Evolutionary conservation across 1,284 basidiomycete genomes (phyloP).

Genomic region (Inonotus hispidus): DNA sequence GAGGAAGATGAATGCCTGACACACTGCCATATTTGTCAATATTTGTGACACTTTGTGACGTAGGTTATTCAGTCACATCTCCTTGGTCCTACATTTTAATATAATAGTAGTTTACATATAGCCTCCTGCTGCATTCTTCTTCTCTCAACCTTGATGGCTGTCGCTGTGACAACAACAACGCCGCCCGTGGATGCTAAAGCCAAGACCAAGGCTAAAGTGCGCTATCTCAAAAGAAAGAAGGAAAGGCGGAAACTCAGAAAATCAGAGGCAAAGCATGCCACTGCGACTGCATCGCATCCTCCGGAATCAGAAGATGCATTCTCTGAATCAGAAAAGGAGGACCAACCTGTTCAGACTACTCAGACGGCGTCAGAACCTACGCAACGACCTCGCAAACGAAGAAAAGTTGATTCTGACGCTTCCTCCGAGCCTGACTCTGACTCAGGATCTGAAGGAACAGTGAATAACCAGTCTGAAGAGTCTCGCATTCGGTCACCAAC

Average conservation of each 20-base stretch:
- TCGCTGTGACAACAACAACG: not conserved
- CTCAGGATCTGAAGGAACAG: slow-evolving; percentile 5
- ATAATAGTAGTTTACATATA: too few species aligned
- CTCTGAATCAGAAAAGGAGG: slow-evolving; percentile 22
- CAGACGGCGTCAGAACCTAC: not conserved
- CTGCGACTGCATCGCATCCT: slow-evolving; percentile 8
- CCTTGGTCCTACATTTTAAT: too few species aligned
- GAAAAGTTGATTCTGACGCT: slow-evolving; percentile 27
- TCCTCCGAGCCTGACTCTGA: not conserved
- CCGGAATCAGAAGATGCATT: slow-evolving; percentile 20
- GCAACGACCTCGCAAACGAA: slow-evolving; percentile 36
- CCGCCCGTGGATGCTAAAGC: slow-evolving; percentile 22
- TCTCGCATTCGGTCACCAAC: slow-evolving; percentile 29
- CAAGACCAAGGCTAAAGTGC: slow-evolving; percentile 56
- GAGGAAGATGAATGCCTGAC: not conserved
- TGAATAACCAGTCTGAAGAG: slow-evolving; percentile 7
- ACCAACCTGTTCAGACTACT: slow-evolving; percentile 28
- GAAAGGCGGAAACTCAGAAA: slow-evolving; percentile 51
- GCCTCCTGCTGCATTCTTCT: too few species aligned
- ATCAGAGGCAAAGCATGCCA: slow-evolving; percentile 28
- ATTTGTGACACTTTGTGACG: not conserved
- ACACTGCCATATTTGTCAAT: slow-evolving; percentile 4
- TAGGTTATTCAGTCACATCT: not conserved
- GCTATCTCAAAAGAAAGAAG: slow-evolving; percentile 64
- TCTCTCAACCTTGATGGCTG: slow-evolving; percentile 3